Percentiles rank a stretch among this genome's conserved stretches.
Conservation (phyloP, 306 rosid species). For the Cicer cuneatum region DNA sequence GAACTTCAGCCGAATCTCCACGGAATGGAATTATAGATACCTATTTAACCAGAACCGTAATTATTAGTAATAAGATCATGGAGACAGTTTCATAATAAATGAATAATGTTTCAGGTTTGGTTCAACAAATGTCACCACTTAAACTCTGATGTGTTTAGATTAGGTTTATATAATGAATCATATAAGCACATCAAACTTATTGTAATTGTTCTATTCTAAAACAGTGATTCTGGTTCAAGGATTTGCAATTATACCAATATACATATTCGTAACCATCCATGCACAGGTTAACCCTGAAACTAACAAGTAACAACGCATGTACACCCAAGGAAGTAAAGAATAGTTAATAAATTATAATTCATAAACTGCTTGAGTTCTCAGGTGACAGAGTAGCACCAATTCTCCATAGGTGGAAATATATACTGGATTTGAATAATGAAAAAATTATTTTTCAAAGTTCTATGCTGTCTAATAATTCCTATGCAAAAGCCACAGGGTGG, state of each 20-base stretch:
- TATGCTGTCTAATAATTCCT: constrained; percentile 13
- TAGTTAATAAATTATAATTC: not conserved
- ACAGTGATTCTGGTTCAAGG: constrained; percentile 22
- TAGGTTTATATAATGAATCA: constrained; percentile 6
- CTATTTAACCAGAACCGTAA: constrained; percentile 50
- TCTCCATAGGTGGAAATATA: constrained; percentile 14
- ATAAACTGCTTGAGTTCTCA: constrained; percentile 27
- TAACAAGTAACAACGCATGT: constrained; percentile 12
- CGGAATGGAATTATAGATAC: constrained; percentile 98
- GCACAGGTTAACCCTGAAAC: constrained; percentile 30
- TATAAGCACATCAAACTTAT: constrained; percentile 23
- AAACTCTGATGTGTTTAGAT: constrained; percentile 8
- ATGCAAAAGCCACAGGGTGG: constrained; percentile 28
- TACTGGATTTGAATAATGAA: constrained; percentile 13
- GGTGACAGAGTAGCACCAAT: not conserved
- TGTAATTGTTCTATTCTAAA: constrained; percentile 23
- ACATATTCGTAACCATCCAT: constrained; percentile 25
- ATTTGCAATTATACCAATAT: constrained; percentile 10
- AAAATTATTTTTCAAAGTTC: constrained; percentile 26
- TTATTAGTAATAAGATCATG: constrained; percentile 20
- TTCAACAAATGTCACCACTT: constrained; percentile 32
- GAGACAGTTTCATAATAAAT: constrained; percentile 24
- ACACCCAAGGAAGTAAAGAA: constrained; percentile 13
- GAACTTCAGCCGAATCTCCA: constrained; percentile 97
- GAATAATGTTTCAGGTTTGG: constrained; percentile 17